Conservation (phyloP, 345 rosid genomes). For the Rhizophora mangle region DNA sequence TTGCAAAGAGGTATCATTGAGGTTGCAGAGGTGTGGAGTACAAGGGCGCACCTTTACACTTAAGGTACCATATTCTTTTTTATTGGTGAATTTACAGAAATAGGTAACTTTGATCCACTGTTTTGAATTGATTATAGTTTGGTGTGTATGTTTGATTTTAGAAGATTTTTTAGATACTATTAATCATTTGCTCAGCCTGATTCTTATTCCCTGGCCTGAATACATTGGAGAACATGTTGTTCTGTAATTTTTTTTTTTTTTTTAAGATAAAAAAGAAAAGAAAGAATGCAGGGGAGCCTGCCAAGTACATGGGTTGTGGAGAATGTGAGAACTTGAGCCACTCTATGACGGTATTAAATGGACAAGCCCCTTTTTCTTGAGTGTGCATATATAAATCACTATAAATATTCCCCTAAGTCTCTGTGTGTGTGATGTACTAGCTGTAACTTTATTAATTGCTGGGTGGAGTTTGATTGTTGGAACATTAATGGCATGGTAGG, state of each 20-base stretch:
- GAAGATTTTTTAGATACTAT: slow-evolving; percentile 5
- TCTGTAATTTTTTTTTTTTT: slow-evolving; percentile 15
- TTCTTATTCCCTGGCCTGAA: slow-evolving; percentile 3
- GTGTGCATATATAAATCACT: neutral
- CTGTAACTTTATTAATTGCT: neutral
- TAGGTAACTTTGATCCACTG: neutral
- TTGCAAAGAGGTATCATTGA: slow-evolving; percentile 87
- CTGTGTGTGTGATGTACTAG: neutral
- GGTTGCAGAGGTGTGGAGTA: slow-evolving; percentile 79
- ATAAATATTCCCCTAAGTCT: neutral
- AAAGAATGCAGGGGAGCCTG: slow-evolving; percentile 71
- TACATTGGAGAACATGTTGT: slow-evolving; percentile 6
- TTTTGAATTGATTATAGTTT: neutral
- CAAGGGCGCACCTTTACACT: slow-evolving; percentile 85
- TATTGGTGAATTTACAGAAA: neutral
- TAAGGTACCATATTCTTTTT: slow-evolving; percentile 41
- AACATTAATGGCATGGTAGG: slow-evolving; percentile 32
- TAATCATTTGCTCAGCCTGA: neutral
- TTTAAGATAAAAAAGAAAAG: slow-evolving; percentile 79
- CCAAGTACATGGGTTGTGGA: slow-evolving; percentile 91
- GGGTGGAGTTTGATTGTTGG: neutral
- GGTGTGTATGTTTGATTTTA: slow-evolving; percentile 14
- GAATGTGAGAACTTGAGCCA: slow-evolving; percentile 88
- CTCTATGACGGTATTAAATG: slow-evolving; percentile 58
- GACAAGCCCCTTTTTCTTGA: neutral